These are phyloP conservation scores for Chloris gayana DNA, from an alignment of 176 grass and related monocot species.

Conservation along the genomic window DNA sequence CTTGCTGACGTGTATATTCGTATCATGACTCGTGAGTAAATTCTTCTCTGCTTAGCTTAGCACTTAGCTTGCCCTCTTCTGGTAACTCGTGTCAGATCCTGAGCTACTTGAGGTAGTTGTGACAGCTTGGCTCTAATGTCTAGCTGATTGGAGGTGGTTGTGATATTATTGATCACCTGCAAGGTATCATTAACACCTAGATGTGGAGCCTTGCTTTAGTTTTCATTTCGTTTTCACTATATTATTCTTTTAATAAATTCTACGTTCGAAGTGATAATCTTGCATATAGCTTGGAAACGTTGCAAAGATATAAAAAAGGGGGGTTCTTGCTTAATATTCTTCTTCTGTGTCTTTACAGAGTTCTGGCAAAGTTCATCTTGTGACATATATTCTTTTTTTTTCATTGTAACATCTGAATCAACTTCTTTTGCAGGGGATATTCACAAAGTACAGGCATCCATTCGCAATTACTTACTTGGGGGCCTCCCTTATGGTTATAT, in stretches of 20 bases:
- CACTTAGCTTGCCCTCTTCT: neutral
- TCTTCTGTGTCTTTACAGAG: neutral
- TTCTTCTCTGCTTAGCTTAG: neutral
- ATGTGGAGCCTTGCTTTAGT: neutral
- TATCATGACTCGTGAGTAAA: neutral
- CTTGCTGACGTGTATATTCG: neutral
- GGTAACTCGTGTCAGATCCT: neutral
- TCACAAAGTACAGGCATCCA: conserved; percentile 89
- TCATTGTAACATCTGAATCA: conserved; percentile 16
- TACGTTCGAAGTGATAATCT: neutral
- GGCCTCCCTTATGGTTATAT: conserved; percentile 91
- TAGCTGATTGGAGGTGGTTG: conserved; percentile 19
- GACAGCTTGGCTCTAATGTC: neutral
- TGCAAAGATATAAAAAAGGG: too few relatives aligned
- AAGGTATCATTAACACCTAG: conserved; percentile 37
- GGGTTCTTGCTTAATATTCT: neutral
- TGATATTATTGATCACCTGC: conserved; percentile 30
- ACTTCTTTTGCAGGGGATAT: conserved; percentile 75
- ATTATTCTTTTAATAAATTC: neutral
- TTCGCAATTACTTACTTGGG: conserved; percentile 94
- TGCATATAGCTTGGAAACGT: neutral
- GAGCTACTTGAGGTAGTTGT: conserved; percentile 15
- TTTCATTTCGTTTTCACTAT: neutral
- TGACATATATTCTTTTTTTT: neutral
- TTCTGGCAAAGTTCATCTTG: too few relatives aligned